phyloP scores from a whole-genome alignment of 805 yeast genomes.

The Candida jianshihensis region DNA sequence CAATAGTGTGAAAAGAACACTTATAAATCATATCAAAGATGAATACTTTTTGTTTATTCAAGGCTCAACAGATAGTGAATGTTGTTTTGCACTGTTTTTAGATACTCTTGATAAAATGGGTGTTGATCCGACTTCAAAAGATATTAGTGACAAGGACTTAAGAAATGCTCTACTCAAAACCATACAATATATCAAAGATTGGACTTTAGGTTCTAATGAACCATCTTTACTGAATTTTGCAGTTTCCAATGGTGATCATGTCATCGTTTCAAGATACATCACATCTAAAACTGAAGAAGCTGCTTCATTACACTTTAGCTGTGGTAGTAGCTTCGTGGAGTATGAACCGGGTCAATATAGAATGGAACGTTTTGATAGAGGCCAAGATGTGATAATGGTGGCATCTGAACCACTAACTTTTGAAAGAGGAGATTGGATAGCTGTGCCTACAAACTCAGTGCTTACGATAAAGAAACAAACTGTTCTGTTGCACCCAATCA shows the following conservation, averaged over 20 bases:
- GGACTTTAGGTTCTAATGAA: conserved; percentile 69
- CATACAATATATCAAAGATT: conserved; percentile 65
- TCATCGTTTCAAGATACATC: conserved; percentile 83
- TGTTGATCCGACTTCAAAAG: conserved; percentile 49
- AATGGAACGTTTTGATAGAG: conserved; percentile 89
- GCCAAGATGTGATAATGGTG: conserved; percentile 92
- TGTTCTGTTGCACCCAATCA: conserved; percentile 83
- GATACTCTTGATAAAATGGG: conserved; percentile 76
- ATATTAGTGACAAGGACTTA: conserved; percentile 48
- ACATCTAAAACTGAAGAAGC: conserved; percentile 91
- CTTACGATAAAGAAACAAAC: conserved; percentile 80
- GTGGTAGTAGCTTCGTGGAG: conserved; percentile 88
- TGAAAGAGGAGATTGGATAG: conserved; percentile 95
- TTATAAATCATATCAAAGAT: conserved; percentile 70
- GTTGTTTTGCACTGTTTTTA: conserved; percentile 83
- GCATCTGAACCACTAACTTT: conserved; percentile 96
- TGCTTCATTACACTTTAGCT: conserved; percentile 89
- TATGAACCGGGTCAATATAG: conserved; percentile 85
- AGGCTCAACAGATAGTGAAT: conserved; percentile 94
- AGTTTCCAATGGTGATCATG: conserved; percentile 84
- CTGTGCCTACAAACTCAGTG: conserved; percentile 89
- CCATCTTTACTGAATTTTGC: conserved; percentile 92
- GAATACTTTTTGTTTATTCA: conserved; percentile 75
- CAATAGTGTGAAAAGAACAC: conserved; percentile 59
- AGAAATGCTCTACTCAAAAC: conserved; percentile 67